Conservation (phyloP, 495 filamentous ascomycete species). For the Sporormia fimetaria region DNA sequence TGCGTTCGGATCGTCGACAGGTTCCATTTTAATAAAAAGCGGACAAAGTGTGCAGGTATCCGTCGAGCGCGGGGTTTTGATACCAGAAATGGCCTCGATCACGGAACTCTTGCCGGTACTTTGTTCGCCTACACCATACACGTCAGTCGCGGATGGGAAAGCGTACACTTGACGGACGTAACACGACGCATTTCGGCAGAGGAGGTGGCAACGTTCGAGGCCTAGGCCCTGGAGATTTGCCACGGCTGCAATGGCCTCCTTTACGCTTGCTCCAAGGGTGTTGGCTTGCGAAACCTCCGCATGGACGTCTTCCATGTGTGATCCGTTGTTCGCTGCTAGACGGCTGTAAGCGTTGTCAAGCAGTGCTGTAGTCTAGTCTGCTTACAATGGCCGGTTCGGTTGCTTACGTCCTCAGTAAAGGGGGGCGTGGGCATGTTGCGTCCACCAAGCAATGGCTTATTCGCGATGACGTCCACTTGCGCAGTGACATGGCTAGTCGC, state of each 20-base stretch:
- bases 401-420: too few relatives aligned
- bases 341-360: too few relatives aligned
- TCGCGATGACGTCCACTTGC: too few relatives aligned
- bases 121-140: constrained; percentile 56
- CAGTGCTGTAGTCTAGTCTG: too few relatives aligned
- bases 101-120: constrained; percentile 69
- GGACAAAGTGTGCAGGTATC: constrained; percentile 70
- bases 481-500: too few relatives aligned
- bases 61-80: constrained; percentile 56
- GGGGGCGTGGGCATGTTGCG: too few relatives aligned
- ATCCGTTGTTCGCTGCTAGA: too few relatives aligned
- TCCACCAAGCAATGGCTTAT: too few relatives aligned
- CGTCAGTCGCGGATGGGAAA: not conserved
- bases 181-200: constrained; percentile 50
- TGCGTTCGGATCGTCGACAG: constrained; percentile 34
- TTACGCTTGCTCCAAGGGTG: constrained; percentile 13
- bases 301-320: too few relatives aligned
- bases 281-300: too few relatives aligned
- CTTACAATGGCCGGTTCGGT: too few relatives aligned
- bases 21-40: constrained; percentile 60
- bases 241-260: constrained; percentile 26
- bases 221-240: constrained; percentile 26
- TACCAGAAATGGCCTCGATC: constrained; percentile 69
- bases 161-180: constrained; percentile 1
- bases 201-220: constrained; percentile 38